Conservation (phyloP, 257 asterid genomes). For the Fraxinus excelsior region DNA sequence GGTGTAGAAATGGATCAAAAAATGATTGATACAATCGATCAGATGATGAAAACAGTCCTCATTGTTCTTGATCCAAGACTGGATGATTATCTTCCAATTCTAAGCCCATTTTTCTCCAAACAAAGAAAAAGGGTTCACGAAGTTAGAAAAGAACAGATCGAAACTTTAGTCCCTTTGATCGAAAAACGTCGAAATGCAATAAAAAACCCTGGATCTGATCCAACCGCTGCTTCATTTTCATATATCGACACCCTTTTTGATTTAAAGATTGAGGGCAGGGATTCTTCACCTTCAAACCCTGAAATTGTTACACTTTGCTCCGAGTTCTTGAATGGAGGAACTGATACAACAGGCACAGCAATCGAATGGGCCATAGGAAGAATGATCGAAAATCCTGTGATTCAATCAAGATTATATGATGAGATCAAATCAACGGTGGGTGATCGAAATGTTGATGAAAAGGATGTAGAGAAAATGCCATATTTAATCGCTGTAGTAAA, state of each 20-base stretch:
- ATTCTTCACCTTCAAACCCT: conserved; percentile 53
- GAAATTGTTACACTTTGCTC: conserved; percentile 81
- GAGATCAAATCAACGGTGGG: conserved; percentile 65
- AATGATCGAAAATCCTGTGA: conserved; percentile 63
- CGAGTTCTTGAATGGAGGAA: conserved; percentile 86
- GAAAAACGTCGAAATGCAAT: conserved; percentile 61
- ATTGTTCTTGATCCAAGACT: conserved; percentile 70
- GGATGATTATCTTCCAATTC: conserved; percentile 76
- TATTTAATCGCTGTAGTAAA: conserved; percentile 75
- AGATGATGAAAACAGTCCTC: conserved; percentile 65
- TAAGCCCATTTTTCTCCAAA: conserved; percentile 72
- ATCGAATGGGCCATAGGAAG: conserved; percentile 88
- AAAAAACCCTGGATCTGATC: conserved; percentile 50
- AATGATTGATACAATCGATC: conserved; percentile 61
- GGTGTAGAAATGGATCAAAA: conserved; percentile 81
- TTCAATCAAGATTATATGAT: conserved; percentile 57
- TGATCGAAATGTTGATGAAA: conserved; percentile 59
- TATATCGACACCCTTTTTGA: conserved; percentile 80
- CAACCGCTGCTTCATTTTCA: conserved; percentile 61
- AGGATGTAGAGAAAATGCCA: conserved; percentile 77
- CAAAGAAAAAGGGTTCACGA: conserved; percentile 59
- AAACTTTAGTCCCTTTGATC: conserved; percentile 69
- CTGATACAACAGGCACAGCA: conserved; percentile 91
- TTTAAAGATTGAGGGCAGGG: conserved; percentile 67
- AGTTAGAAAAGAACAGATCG: conserved; percentile 67